These are phyloP conservation scores for Rubia peregrina DNA, from an alignment of 305 asterid species.

Conservation along the genomic window DNA sequence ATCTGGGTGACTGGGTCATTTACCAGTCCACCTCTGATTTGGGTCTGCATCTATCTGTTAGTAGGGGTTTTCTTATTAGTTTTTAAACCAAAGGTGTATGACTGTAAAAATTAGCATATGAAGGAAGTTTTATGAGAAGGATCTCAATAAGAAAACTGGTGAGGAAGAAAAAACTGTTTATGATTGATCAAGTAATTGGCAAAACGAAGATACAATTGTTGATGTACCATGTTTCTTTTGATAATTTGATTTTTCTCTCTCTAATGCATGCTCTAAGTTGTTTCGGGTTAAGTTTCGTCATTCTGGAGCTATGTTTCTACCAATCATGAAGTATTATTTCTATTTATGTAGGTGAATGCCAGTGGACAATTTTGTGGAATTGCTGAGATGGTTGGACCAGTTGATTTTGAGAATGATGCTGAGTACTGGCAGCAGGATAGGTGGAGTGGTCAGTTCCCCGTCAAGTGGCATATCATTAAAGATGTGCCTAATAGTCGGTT, in stretches of 20 bases:
- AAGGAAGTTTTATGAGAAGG: not conserved
- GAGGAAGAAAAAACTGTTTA: not conserved
- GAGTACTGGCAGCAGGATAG: conserved; percentile 99
- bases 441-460: conserved; percentile 99
- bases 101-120: not conserved
- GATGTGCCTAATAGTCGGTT: conserved; percentile 93
- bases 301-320: not conserved
- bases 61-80: not conserved
- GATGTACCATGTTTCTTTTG: conserved; percentile 3
- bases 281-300: not conserved
- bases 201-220: not conserved
- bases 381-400: conserved; percentile 95
- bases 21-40: not conserved
- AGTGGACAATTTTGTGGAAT: conserved; percentile 99
- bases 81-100: not conserved
- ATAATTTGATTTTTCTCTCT: not conserved
- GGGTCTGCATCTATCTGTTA: not conserved
- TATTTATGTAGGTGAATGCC: conserved; percentile 67
- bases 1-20: not conserved
- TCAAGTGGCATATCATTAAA: conserved; percentile 88
- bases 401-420: conserved; percentile 89
- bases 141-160: not conserved
- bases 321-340: conserved; percentile 1
- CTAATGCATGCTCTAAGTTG: not conserved
- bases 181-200: not conserved